Percentiles rank a stretch among this genome's conserved stretches.
Conservation (phyloP, 2,329 filamentous ascomycete species). For the Neoascochyta sp. region DNA sequence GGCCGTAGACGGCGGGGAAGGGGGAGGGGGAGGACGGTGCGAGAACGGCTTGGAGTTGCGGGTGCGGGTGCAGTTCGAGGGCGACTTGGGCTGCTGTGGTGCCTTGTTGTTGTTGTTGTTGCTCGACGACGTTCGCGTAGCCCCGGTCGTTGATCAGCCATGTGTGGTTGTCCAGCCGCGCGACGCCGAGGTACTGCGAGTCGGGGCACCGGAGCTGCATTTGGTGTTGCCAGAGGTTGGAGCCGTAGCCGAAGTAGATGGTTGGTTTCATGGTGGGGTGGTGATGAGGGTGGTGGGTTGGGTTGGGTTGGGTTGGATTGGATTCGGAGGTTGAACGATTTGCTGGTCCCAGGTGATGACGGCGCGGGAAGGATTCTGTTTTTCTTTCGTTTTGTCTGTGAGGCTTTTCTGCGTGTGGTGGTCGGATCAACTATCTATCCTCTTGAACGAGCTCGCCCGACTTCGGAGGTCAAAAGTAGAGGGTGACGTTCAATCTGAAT, state of each 20-base stretch:
- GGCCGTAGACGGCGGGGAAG: constrained; percentile 29
- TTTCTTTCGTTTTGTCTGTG: too few species aligned
- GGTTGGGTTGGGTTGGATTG: constrained; percentile 7
- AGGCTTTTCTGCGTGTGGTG: too few species aligned
- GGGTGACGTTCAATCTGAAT: too few species aligned
- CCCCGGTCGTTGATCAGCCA: constrained; percentile 67
- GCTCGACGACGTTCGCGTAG: constrained; percentile 63
- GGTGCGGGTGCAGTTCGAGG: too few species aligned
- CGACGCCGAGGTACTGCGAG: constrained; percentile 56
- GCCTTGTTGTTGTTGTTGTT: too few species aligned
- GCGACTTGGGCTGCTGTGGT: too few species aligned
- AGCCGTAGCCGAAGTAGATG: constrained; percentile 68
- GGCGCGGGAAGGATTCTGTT: too few species aligned
- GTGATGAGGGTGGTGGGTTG: constrained; percentile 4
- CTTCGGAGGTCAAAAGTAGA: too few species aligned
- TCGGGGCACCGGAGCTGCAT: constrained; percentile 60
- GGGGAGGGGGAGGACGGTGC: constrained; percentile 4
- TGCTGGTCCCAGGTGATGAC: too few species aligned
- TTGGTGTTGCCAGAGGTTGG: constrained; percentile 63
- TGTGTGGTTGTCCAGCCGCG: constrained; percentile 52
- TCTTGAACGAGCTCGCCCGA: too few species aligned
- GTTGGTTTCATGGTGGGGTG: constrained; percentile 15
- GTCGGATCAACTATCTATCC: too few species aligned
- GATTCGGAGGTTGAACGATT: neutral
- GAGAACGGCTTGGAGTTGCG: neutral